These are phyloP conservation scores for Arachnomyces sp. DNA, from an alignment of 2,329 filamentous ascomycete genomes.

Conservation along the genomic window DNA sequence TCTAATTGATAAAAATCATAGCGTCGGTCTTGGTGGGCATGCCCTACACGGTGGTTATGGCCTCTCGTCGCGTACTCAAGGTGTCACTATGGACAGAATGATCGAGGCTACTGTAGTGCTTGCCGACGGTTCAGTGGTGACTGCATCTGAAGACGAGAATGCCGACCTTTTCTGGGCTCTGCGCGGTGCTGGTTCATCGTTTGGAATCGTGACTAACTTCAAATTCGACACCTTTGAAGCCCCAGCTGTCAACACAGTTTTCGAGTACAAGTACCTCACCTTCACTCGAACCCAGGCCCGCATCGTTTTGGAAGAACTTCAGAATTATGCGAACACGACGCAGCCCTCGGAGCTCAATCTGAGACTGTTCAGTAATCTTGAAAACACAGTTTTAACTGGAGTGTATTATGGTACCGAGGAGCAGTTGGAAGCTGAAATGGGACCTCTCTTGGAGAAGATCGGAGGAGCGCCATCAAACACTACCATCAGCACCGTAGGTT, in stretches of 20 bases:
- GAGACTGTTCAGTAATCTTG: slow-evolving; percentile 47
- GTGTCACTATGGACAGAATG: slow-evolving; percentile 43
- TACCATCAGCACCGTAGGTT: background rate
- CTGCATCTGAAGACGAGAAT: slow-evolving; percentile 24
- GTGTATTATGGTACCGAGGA: slow-evolving; percentile 52
- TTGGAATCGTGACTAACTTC: slow-evolving; percentile 44
- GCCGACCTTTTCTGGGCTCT: slow-evolving; percentile 48
- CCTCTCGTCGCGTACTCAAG: slow-evolving; percentile 38
- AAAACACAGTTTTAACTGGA: slow-evolving; percentile 49
- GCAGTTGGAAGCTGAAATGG: slow-evolving; percentile 40
- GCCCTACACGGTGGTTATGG: slow-evolving; percentile 20
- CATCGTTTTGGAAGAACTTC: slow-evolving; percentile 49
- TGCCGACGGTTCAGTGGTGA: slow-evolving; percentile 35
- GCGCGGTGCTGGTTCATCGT: slow-evolving; percentile 47
- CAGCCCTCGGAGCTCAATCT: slow-evolving; percentile 52
- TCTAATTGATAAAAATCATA: background rate
- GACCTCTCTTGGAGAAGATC: slow-evolving; percentile 1
- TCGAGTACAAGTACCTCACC: slow-evolving; percentile 46
- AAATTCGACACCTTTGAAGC: slow-evolving; percentile 29
- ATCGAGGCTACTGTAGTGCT: slow-evolving; percentile 41
- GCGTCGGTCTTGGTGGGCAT: slow-evolving; percentile 22
- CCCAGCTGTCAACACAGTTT: slow-evolving; percentile 43
- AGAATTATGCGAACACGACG: slow-evolving; percentile 44
- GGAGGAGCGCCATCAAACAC: background rate
- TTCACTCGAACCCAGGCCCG: slow-evolving; percentile 39